Evolutionary conservation across 2,329 filamentous ascomycete genomes (phyloP).

Genomic region (Aspergillus sp.): DNA sequence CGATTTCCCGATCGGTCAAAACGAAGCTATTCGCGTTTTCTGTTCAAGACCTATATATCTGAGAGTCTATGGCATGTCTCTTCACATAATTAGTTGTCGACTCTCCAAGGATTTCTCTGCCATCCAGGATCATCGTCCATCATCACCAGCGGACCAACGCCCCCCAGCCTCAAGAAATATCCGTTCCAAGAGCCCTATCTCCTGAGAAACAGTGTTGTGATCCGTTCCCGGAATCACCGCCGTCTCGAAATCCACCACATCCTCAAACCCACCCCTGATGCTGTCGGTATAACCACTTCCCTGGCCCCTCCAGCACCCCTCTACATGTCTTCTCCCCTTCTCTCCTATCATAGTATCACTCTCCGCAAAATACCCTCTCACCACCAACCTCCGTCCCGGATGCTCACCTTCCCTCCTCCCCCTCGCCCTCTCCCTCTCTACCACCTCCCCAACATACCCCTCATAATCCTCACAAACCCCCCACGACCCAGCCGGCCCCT

Average conservation of each 20-base stretch:
- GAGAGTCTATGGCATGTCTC: background rate
- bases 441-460: constrained; percentile 18
- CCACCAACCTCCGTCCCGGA: background rate
- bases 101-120: too few species aligned
- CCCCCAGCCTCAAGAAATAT: constrained; percentile 8
- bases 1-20: background rate
- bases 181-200: constrained; percentile 17
- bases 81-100: background rate
- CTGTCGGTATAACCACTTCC: background rate
- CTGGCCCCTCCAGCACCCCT: constrained; percentile 38
- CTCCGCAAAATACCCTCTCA: background rate
- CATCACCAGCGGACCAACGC: background rate
- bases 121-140: too few species aligned
- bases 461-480: constrained; percentile 38
- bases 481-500: constrained; percentile 31
- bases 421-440: constrained; percentile 4
- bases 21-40: background rate
- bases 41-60: too few species aligned
- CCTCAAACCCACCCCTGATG: constrained; percentile 21
- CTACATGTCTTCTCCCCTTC: constrained; percentile 36
- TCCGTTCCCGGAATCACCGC: constrained; percentile 32
- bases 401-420: constrained; percentile 33
- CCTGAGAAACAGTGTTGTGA: constrained; percentile 38
- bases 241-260: constrained; percentile 35
- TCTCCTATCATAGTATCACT: background rate